Evolutionary conservation across 495 filamentous ascomycete genomes (phyloP).

Genomic region (Tetracladium marchalianum): DNA sequence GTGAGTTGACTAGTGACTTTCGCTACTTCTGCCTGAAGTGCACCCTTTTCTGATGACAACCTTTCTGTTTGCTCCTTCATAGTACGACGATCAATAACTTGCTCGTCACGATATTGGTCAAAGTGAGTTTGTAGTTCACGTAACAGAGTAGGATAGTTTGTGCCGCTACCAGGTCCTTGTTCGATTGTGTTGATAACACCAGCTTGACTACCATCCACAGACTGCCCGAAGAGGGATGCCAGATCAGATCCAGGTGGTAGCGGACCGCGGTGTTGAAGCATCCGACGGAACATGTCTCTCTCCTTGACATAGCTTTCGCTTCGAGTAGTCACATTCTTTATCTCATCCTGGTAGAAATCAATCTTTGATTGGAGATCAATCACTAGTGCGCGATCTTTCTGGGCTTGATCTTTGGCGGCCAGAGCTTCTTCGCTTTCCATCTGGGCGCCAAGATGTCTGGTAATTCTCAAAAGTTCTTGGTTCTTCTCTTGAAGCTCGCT

Average conservation of each 20-base stretch:
- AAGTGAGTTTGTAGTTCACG: slow-evolving; percentile 84
- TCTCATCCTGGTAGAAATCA: slow-evolving; percentile 51
- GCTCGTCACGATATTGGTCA: slow-evolving; percentile 81
- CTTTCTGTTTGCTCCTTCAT: slow-evolving; percentile 81
- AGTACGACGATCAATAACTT: slow-evolving; percentile 62
- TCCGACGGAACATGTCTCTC: slow-evolving; percentile 91
- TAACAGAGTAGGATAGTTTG: slow-evolving; percentile 59
- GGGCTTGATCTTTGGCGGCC: slow-evolving; percentile 55
- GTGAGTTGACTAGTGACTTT: slow-evolving; percentile 71
- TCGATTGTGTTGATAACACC: slow-evolving; percentile 42
- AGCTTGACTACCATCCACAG: slow-evolving; percentile 35
- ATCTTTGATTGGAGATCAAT: slow-evolving; percentile 59
- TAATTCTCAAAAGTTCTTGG: slow-evolving; percentile 65
- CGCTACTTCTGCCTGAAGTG: slow-evolving; percentile 69
- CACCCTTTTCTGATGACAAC: slow-evolving; percentile 68
- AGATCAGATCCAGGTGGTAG: slow-evolving; percentile 48
- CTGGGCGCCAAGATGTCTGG: slow-evolving; percentile 70
- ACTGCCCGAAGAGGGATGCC: slow-evolving; percentile 55
- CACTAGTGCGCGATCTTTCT: slow-evolving; percentile 63
- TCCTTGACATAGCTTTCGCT: slow-evolving; percentile 91
- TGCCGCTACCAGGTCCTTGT: slow-evolving; percentile 25
- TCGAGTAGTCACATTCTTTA: slow-evolving; percentile 65
- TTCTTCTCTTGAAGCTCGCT: slow-evolving; percentile 86
- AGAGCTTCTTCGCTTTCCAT: slow-evolving; percentile 87
- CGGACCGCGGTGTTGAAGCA: slow-evolving; percentile 70